Conservation (phyloP, 495 filamentous ascomycete genomes). For the Neurospora sp. region DNA sequence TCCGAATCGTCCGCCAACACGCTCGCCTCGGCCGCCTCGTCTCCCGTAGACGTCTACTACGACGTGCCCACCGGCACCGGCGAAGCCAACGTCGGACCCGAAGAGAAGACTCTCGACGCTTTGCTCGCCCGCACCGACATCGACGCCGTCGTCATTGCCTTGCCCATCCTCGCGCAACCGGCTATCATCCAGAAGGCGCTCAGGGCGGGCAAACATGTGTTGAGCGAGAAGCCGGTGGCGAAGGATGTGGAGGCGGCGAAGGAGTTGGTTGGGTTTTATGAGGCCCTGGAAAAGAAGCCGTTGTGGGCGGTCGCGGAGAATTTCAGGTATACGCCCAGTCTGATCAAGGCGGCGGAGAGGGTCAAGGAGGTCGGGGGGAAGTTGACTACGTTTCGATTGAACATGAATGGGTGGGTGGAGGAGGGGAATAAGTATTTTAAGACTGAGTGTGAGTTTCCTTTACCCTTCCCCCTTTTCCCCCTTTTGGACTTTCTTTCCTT, state of each 20-base stretch:
- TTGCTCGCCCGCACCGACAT: conserved; percentile 58
- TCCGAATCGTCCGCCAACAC: conserved; percentile 35
- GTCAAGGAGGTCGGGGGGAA: conserved; percentile 53
- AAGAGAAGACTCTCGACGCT: conserved; percentile 39
- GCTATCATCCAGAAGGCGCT: conserved; percentile 48
- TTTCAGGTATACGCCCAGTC: conserved; percentile 53
- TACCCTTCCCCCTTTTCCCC: background rate
- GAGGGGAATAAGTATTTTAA: conserved; percentile 37
- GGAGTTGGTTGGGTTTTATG: conserved; percentile 52
- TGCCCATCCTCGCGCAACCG: conserved; percentile 54
- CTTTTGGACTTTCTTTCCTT: background rate
- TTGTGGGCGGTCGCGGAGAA: conserved; percentile 70
- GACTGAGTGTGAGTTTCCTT: conserved; percentile 42
- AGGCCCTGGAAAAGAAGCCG: conserved; percentile 26
- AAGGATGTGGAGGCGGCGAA: conserved; percentile 49
- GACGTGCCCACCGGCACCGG: conserved; percentile 42
- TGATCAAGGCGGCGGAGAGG: conserved; percentile 43
- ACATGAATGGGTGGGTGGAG: conserved; percentile 44
- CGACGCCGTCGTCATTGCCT: conserved; percentile 56
- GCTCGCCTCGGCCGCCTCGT: conserved; percentile 21
- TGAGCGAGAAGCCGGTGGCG: conserved; percentile 75
- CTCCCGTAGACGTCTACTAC: conserved; percentile 40
- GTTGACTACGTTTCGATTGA: conserved; percentile 53
- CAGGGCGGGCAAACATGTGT: conserved; percentile 63
- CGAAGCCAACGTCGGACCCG: background rate